These are phyloP conservation scores for Wilcoxina mikolae DNA, from an alignment of 495 filamentous ascomycete genomes.

Conservation along the genomic window DNA sequence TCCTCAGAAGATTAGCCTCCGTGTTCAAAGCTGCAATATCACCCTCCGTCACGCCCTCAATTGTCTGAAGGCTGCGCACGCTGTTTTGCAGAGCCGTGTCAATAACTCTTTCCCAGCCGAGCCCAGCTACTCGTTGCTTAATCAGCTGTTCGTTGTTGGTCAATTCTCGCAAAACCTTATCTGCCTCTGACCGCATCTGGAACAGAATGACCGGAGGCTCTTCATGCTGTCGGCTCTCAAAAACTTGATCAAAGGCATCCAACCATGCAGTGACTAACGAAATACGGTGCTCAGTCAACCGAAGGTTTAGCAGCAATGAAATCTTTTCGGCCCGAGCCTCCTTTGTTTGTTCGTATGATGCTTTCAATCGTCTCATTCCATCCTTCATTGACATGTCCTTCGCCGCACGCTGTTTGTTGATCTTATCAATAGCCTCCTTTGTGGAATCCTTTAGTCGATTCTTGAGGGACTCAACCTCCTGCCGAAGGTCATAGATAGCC, in stretches of 20 bases:
- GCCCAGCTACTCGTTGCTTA: slow-evolving; percentile 62
- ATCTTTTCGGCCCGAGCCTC: slow-evolving; percentile 65
- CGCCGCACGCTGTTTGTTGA: slow-evolving; percentile 75
- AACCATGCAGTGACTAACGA: slow-evolving; percentile 77
- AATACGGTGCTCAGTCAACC: slow-evolving; percentile 72
- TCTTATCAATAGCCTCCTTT: slow-evolving; percentile 69
- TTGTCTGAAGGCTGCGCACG: slow-evolving; percentile 56
- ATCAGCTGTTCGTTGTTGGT: slow-evolving; percentile 80
- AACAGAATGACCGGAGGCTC: slow-evolving; percentile 48
- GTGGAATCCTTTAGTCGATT: slow-evolving; percentile 86
- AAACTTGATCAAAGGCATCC: slow-evolving; percentile 75
- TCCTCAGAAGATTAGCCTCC: slow-evolving; percentile 73
- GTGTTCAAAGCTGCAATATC: slow-evolving; percentile 58
- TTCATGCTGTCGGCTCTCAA: slow-evolving; percentile 53
- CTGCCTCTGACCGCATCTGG: slow-evolving; percentile 72
- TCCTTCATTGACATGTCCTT: slow-evolving; percentile 64
- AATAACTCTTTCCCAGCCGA: slow-evolving; percentile 71
- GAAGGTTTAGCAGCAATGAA: slow-evolving; percentile 63
- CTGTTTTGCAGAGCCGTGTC: slow-evolving; percentile 80
- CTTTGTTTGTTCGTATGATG: slow-evolving; percentile 70
- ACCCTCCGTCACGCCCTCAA: slow-evolving; percentile 52
- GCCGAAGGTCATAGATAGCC: slow-evolving; percentile 26
- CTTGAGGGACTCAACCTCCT: slow-evolving; percentile 56
- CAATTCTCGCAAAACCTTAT: slow-evolving; percentile 73
- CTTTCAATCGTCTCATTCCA: slow-evolving; percentile 62